These are phyloP conservation scores for Anethum foeniculum DNA, from an alignment of 140 eudicot species.

Conservation along the genomic window DNA sequence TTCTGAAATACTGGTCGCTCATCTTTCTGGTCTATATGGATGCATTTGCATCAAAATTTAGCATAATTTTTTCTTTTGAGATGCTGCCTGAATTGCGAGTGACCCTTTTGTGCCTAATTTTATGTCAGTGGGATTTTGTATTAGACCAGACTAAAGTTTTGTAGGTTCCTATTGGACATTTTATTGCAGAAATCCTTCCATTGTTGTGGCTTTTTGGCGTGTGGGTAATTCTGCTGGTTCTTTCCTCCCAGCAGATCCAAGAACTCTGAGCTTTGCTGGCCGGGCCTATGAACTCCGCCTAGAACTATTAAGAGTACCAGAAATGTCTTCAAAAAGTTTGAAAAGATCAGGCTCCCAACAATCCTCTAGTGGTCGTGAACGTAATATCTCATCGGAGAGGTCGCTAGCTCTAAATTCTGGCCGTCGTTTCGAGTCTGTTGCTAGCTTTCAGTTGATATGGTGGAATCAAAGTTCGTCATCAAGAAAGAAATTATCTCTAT, in stretches of 20 bases:
- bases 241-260: constrained; percentile 74
- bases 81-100: constrained; percentile 9
- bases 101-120: neutral
- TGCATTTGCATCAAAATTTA: neutral
- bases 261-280: constrained; percentile 37
- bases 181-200: constrained; percentile 14
- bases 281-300: constrained; percentile 78
- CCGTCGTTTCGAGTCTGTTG: constrained; percentile 71
- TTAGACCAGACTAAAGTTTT: neutral
- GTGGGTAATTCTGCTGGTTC: constrained; percentile 86
- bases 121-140: neutral
- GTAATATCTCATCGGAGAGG: constrained; percentile 37
- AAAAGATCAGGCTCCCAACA: constrained; percentile 24
- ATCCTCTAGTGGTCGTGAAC: constrained; percentile 23
- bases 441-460: constrained; percentile 82
- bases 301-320: constrained; percentile 45
- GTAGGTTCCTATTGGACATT: neutral
- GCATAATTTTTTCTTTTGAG: neutral
- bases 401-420: constrained; percentile 51
- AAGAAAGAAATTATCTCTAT: constrained; percentile 75
- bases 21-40: neutral
- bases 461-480: constrained; percentile 91
- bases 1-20: neutral
- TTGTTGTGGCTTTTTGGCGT: constrained; percentile 78
- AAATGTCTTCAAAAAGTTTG: constrained; percentile 27